phyloP scores from a whole-genome alignment of 2,329 filamentous ascomycete genomes.

The Cladophialophora exuberans region DNA sequence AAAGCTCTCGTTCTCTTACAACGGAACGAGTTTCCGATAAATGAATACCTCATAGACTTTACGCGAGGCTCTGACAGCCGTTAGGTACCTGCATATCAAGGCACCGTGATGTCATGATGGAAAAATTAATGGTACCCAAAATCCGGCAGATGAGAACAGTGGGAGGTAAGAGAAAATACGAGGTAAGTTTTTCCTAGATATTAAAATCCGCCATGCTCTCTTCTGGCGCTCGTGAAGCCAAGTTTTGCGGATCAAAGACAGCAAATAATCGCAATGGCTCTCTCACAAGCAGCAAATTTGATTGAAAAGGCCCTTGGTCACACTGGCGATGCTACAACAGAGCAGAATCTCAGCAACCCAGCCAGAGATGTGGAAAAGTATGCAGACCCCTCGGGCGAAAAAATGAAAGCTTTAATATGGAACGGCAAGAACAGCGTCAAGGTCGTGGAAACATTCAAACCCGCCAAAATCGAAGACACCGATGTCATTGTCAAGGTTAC shows the following conservation, averaged over 20 bases:
- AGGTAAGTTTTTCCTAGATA: neutral
- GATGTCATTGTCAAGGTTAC: conserved; percentile 84
- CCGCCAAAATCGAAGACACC: conserved; percentile 70
- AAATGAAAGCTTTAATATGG: conserved; percentile 82
- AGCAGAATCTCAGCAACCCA: conserved; percentile 73
- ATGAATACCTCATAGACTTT: conserved; percentile 5
- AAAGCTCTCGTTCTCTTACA: neutral
- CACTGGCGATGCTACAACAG: conserved; percentile 63
- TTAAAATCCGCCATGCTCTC: neutral
- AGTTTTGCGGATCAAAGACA: neutral
- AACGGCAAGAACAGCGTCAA: conserved; percentile 78
- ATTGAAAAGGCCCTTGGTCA: conserved; percentile 72
- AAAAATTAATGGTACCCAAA: conserved; percentile 9
- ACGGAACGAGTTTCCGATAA: neutral
- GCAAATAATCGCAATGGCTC: conserved; percentile 51
- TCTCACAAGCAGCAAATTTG: conserved; percentile 68
- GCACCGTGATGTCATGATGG: conserved; percentile 30
- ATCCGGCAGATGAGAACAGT: conserved; percentile 1
- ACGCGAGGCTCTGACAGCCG: neutral
- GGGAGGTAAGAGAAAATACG: neutral
- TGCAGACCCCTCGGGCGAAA: conserved; percentile 58
- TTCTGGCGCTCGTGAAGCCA: neutral
- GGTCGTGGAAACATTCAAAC: conserved; percentile 71
- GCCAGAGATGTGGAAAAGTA: conserved; percentile 54
- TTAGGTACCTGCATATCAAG: neutral